Conservation (phyloP, 768 basidiomycete species). For the Leccinum disarticulatum region DNA sequence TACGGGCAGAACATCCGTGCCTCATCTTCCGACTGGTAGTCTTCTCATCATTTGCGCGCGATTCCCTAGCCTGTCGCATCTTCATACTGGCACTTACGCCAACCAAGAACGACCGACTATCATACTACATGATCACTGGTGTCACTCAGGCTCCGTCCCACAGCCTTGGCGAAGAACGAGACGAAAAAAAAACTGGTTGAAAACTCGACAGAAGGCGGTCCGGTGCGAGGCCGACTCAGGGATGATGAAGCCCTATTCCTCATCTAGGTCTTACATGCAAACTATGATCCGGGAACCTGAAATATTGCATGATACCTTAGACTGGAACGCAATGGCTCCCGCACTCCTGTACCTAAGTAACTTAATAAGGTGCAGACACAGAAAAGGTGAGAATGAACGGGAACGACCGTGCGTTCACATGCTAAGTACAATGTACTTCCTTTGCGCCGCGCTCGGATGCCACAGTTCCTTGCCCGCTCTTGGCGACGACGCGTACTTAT, state of each 20-base stretch:
- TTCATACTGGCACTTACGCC: background rate
- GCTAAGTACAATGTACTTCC: background rate
- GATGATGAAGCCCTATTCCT: background rate
- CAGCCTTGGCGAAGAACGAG: background rate
- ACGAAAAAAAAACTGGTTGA: constrained; percentile 3
- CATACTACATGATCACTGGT: background rate
- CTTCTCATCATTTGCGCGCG: background rate
- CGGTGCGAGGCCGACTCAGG: background rate
- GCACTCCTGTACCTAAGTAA: background rate
- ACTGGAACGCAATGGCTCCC: background rate
- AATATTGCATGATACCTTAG: background rate
- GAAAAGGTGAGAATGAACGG: background rate
- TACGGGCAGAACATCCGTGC: background rate
- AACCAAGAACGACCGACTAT: background rate
- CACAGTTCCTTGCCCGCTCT: background rate
- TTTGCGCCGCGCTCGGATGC: constrained; percentile 3
- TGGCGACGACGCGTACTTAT: constrained; percentile 4
- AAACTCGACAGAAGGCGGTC: background rate
- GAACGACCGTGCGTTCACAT: background rate
- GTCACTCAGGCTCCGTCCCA: background rate
- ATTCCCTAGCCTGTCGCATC: background rate
- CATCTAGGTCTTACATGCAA: background rate
- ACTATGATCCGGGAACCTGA: background rate
- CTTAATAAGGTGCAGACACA: background rate
- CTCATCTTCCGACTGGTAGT: background rate